These are phyloP conservation scores for Kodamaea leandrae DNA, from an alignment of 805 yeast species.

Conservation along the genomic window DNA sequence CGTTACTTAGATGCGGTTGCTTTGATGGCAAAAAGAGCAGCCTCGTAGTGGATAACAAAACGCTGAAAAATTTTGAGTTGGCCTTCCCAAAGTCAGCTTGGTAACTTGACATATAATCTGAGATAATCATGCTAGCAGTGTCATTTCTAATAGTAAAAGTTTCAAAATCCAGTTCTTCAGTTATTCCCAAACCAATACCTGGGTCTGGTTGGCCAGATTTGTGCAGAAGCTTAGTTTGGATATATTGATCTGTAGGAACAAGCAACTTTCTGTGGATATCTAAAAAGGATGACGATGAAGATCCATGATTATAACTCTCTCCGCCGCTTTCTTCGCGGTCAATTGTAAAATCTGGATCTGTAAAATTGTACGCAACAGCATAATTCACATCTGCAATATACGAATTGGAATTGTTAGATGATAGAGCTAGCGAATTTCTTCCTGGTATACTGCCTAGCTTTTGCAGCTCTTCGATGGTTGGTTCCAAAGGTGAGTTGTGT, in stretches of 20 bases:
- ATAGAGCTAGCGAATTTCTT: slow-evolving; percentile 25
- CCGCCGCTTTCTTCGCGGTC: slow-evolving; percentile 22
- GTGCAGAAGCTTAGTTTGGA: slow-evolving; percentile 21
- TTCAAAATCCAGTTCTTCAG: slow-evolving; percentile 4
- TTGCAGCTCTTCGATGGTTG: slow-evolving; percentile 16
- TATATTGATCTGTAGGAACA: slow-evolving; percentile 35
- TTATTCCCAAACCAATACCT: slow-evolving; percentile 20
- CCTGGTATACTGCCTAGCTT: slow-evolving; percentile 12
- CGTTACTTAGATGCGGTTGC: slow-evolving; percentile 22
- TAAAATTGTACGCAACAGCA: slow-evolving; percentile 34
- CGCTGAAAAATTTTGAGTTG: slow-evolving; percentile 18
- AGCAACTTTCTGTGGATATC: slow-evolving; percentile 31
- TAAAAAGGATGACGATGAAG: slow-evolving; percentile 13
- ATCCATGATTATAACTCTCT: slow-evolving; percentile 16
- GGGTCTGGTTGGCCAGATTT: slow-evolving; percentile 15
- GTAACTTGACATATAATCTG: background rate
- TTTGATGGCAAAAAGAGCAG: slow-evolving; percentile 28
- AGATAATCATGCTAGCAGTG: background rate
- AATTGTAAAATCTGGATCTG: slow-evolving; percentile 28
- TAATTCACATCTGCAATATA: slow-evolving; percentile 27
- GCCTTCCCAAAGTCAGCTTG: slow-evolving; percentile 18
- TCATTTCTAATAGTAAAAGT: background rate
- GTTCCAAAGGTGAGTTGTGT: slow-evolving; percentile 9
- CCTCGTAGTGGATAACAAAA: slow-evolving; percentile 18
- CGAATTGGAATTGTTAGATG: slow-evolving; percentile 37